Evolutionary conservation across 2,329 filamentous ascomycete genomes (phyloP).

Genomic region (Phoma sp.): DNA sequence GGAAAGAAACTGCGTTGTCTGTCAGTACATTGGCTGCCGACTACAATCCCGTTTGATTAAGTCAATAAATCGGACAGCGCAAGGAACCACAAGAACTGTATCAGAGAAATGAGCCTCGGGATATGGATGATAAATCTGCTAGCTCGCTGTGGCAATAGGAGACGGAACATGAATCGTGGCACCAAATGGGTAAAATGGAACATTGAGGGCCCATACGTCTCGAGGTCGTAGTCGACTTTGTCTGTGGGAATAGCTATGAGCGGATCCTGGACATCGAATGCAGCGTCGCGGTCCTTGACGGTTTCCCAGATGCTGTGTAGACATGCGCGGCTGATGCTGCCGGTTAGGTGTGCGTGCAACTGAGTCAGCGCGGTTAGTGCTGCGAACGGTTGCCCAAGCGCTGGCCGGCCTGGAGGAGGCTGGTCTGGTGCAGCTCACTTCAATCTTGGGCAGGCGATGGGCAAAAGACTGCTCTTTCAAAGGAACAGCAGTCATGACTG

Average conservation of each 20-base stretch:
- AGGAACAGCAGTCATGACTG: slow-evolving; percentile 25
- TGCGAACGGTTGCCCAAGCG: slow-evolving; percentile 36
- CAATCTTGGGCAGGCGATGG: slow-evolving; percentile 51
- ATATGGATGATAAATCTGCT: not conserved
- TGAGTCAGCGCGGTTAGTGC: slow-evolving; percentile 49
- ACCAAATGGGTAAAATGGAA: slow-evolving; percentile 3
- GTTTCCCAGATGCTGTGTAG: slow-evolving; percentile 75
- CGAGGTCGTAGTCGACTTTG: slow-evolving; percentile 74
- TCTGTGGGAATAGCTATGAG: slow-evolving; percentile 69
- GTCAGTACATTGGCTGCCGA: slow-evolving; percentile 21
- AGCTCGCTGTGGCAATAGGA: slow-evolving; percentile 10
- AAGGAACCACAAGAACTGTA: slow-evolving; percentile 9
- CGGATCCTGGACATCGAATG: slow-evolving; percentile 69
- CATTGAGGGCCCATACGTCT: slow-evolving; percentile 59
- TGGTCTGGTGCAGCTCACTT: slow-evolving; percentile 39
- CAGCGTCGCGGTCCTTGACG: slow-evolving; percentile 59
- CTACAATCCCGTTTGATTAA: not conserved
- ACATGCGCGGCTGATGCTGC: slow-evolving; percentile 74
- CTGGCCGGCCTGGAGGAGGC: slow-evolving; percentile 22
- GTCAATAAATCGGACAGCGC: slow-evolving; percentile 1
- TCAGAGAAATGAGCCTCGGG: slow-evolving; percentile 11
- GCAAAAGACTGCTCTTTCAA: slow-evolving; percentile 37
- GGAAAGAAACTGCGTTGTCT: slow-evolving; percentile 68
- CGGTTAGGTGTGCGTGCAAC: slow-evolving; percentile 82
- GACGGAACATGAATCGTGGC: slow-evolving; percentile 14